Conservation (phyloP, 192 early-diverging fungal genomes). For the Entomortierella chlamydospora region DNA sequence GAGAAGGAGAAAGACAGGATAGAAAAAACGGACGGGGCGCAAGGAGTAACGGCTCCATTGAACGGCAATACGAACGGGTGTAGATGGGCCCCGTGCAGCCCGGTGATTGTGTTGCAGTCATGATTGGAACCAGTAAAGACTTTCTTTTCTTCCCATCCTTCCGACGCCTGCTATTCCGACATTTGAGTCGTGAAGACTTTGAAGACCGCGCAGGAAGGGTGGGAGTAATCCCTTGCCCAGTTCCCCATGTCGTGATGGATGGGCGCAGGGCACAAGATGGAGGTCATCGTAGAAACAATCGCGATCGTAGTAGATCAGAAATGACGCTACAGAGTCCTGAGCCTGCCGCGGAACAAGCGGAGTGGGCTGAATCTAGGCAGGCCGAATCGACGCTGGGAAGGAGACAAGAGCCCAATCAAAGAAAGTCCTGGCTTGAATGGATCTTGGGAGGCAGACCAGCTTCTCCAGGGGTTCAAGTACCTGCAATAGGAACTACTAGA, state of each 20-base stretch:
- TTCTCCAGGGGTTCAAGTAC: neutral
- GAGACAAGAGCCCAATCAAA: neutral
- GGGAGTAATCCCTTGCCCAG: slow-evolving; percentile 25
- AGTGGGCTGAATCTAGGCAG: neutral
- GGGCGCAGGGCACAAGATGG: neutral
- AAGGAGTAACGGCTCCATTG: neutral
- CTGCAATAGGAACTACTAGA: neutral
- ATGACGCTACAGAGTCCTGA: neutral
- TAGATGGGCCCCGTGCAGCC: slow-evolving; percentile 29
- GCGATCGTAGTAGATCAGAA: neutral
- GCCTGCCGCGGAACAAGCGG: neutral
- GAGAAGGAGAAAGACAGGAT: neutral
- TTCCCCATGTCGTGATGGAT: slow-evolving; percentile 5
- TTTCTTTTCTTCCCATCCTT: slow-evolving; percentile 50
- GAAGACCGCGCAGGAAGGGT: slow-evolving; percentile 27
- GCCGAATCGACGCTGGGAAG: too few relatives aligned
- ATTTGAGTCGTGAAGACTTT: slow-evolving; percentile 48
- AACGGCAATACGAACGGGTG: slow-evolving; percentile 29
- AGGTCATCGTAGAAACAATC: neutral
- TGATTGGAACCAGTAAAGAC: slow-evolving; percentile 48
- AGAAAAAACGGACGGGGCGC: neutral
- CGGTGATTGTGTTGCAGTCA: slow-evolving; percentile 44
- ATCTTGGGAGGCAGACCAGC: neutral
- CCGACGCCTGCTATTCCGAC: slow-evolving; percentile 40
- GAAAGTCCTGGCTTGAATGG: neutral